These are phyloP conservation scores for Ehretia macrophylla DNA, from an alignment of 257 asterid genomes.

Conservation along the genomic window DNA sequence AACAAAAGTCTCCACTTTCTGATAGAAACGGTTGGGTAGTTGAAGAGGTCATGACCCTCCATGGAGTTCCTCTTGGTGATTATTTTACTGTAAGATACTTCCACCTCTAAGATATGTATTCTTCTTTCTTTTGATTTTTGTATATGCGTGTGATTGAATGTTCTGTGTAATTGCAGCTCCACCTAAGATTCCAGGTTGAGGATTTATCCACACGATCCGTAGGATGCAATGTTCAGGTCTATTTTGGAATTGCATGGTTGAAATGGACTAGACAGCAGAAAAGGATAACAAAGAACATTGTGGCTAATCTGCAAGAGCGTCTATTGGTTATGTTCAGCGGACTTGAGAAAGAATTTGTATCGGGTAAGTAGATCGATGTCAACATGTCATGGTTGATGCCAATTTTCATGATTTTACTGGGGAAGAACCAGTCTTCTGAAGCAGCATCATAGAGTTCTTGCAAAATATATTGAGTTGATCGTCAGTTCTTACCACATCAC, in stretches of 20 bases:
- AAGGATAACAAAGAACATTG: slow-evolving; percentile 75
- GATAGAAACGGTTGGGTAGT: slow-evolving; percentile 75
- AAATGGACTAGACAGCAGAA: slow-evolving; percentile 71
- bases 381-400: not conserved
- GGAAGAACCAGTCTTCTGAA: not conserved
- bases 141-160: not conserved
- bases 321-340: slow-evolving; percentile 69
- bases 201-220: slow-evolving; percentile 62
- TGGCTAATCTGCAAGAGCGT: slow-evolving; percentile 68
- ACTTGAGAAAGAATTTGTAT: slow-evolving; percentile 83
- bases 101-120: not conserved
- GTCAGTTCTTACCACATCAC: not conserved
- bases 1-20: slow-evolving; percentile 67
- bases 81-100: slow-evolving; percentile 61
- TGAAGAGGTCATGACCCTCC: slow-evolving; percentile 97
- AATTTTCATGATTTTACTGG: not conserved
- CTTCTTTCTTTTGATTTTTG: not conserved
- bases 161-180: slow-evolving; percentile 61
- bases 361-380: slow-evolving; percentile 25
- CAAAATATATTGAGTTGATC: not conserved
- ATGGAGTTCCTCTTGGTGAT: slow-evolving; percentile 92
- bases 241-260: slow-evolving; percentile 77
- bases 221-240: slow-evolving; percentile 79
- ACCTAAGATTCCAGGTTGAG: slow-evolving; percentile 77
- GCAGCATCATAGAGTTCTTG: not conserved